Conservation (phyloP, 2,329 filamentous ascomycete genomes). For the Cordyceps farinosa region DNA sequence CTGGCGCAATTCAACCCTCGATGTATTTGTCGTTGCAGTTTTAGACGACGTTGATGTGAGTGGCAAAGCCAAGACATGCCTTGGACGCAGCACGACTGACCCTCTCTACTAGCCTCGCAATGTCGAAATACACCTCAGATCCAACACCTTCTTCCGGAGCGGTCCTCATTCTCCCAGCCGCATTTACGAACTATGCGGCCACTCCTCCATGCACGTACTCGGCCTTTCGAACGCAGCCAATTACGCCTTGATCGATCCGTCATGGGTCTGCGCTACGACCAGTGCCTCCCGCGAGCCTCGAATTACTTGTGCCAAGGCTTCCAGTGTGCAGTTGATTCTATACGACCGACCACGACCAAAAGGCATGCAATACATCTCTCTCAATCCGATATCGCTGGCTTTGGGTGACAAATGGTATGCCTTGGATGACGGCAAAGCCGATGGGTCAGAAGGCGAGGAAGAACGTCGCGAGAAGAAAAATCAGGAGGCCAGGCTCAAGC, state of each 20-base stretch:
- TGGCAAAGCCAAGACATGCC: constrained; percentile 2
- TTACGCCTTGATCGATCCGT: constrained; percentile 54
- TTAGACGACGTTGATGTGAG: constrained; percentile 86
- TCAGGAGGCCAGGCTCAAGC: constrained; percentile 58
- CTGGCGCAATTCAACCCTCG: constrained; percentile 88
- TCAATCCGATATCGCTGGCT: constrained; percentile 83
- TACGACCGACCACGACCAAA: constrained; percentile 83
- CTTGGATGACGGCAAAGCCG: constrained; percentile 30
- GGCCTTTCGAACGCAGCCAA: constrained; percentile 70
- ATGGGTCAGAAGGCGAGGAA: constrained; percentile 67
- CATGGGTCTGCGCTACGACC: constrained; percentile 62
- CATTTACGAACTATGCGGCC: constrained; percentile 81
- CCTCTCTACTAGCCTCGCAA: constrained; percentile 56
- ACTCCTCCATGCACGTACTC: constrained; percentile 77
- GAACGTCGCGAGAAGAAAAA: constrained; percentile 58
- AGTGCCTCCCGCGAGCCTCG: constrained; percentile 58
- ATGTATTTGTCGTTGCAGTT: constrained; percentile 86
- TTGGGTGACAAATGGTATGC: constrained; percentile 66
- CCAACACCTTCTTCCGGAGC: constrained; percentile 78
- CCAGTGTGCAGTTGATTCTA: constrained; percentile 80
- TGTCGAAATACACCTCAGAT: constrained; percentile 83
- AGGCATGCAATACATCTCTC: constrained; percentile 94
- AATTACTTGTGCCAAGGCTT: constrained; percentile 67
- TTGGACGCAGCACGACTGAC: constrained; percentile 24
- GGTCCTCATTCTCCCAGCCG: constrained; percentile 74